These are phyloP conservation scores for Taxawa tesnikishii DNA, from an alignment of 2,329 filamentous ascomycete species.

Conservation along the genomic window DNA sequence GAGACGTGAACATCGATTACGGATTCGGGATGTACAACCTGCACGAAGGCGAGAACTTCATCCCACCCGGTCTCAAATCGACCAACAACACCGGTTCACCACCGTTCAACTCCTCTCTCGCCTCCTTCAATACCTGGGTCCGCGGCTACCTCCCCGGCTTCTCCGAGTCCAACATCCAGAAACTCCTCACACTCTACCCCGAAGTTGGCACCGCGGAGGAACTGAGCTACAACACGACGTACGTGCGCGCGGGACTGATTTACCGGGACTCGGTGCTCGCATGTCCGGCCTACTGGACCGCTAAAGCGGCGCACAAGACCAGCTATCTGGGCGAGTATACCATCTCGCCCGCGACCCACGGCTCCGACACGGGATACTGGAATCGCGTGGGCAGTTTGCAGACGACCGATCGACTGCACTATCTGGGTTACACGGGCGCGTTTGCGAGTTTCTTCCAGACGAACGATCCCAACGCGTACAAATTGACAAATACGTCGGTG, in stretches of 20 bases:
- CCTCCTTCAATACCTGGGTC: constrained; percentile 42
- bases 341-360: constrained; percentile 47
- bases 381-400: constrained; percentile 43
- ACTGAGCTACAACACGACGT: constrained; percentile 38
- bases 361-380: constrained; percentile 48
- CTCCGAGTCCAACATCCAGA: constrained; percentile 23
- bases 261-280: constrained; percentile 47
- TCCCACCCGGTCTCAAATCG: constrained; percentile 36
- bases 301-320: constrained; percentile 28
- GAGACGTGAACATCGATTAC: constrained; percentile 31
- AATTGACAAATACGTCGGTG: constrained; percentile 34
- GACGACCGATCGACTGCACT: constrained; percentile 38
- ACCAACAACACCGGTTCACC: constrained; percentile 16
- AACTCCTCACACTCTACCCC: constrained; percentile 37
- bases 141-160: constrained; percentile 41
- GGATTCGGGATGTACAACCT: constrained; percentile 49
- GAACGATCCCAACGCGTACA: constrained; percentile 45
- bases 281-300: constrained; percentile 48
- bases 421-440: constrained; percentile 45
- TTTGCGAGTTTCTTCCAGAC: constrained; percentile 50
- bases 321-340: constrained; percentile 49
- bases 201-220: constrained; percentile 34
- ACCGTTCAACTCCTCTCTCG: constrained; percentile 36
- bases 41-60: constrained; percentile 51
- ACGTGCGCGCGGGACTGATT: constrained; percentile 41